Conservation (phyloP, 805 yeast species). For the Starmerella floricola region DNA sequence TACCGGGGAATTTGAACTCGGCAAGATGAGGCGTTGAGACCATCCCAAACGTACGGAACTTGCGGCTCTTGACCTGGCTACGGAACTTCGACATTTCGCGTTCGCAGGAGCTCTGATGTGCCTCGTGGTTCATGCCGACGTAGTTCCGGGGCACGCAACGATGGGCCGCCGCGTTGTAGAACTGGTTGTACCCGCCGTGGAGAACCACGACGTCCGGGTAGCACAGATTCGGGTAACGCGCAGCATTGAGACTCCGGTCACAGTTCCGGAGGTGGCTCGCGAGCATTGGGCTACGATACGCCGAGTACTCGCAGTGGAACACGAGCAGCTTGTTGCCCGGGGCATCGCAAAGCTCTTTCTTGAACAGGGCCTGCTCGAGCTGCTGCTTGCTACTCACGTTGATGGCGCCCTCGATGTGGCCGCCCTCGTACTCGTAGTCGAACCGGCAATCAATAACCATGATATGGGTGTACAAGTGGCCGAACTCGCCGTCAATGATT, state of each 20-base stretch:
- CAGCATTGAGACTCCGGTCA: conserved; percentile 64
- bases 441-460: conserved; percentile 79
- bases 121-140: conserved; percentile 68
- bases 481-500: conserved; percentile 45
- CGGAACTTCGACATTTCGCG: conserved; percentile 44
- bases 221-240: conserved; percentile 64
- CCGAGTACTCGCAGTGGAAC: conserved; percentile 90
- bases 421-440: conserved; percentile 83
- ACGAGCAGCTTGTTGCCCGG: conserved; percentile 42
- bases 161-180: conserved; percentile 45
- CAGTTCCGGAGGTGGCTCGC: conserved; percentile 74
- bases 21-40: conserved; percentile 12
- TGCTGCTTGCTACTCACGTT: conserved; percentile 62
- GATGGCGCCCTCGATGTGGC: conserved; percentile 75
- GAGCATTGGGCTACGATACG: conserved; percentile 88
- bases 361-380: conserved; percentile 46
- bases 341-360: neutral
- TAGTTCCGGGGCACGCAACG: conserved; percentile 69
- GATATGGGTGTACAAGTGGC: conserved; percentile 42
- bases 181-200: conserved; percentile 82
- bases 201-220: conserved; percentile 84
- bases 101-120: conserved; percentile 38
- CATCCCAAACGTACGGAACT: conserved; percentile 3
- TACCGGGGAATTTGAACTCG: conserved; percentile 13
- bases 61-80: conserved; percentile 30